Conservation (phyloP, 202 grass and related monocot genomes). For the Elaeis oleifera region DNA sequence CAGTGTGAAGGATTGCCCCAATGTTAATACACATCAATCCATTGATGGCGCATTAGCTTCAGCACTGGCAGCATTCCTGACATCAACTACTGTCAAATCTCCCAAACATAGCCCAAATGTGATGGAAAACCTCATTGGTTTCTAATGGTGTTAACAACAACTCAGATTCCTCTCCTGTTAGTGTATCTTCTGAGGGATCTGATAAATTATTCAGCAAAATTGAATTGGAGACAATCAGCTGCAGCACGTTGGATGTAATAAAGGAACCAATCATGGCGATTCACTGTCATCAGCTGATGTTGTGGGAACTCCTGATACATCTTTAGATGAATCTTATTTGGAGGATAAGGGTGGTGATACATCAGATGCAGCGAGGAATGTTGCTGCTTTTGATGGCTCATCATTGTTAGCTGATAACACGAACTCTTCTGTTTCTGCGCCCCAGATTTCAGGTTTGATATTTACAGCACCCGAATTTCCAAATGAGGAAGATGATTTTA, state of each 20-base stretch:
- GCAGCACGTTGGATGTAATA: slow-evolving; percentile 6
- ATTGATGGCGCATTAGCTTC: slow-evolving; percentile 67
- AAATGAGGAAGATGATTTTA: too few relatives aligned
- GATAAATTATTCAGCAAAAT: slow-evolving; percentile 20
- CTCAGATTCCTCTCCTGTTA: slow-evolving; percentile 1
- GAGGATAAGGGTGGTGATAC: slow-evolving; percentile 10
- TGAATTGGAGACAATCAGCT: slow-evolving; percentile 2
- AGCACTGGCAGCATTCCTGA: slow-evolving; percentile 61
- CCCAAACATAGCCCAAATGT: background rate
- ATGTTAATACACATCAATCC: slow-evolving; percentile 36
- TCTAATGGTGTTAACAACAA: slow-evolving; percentile 18
- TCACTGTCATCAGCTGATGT: slow-evolving; percentile 21
- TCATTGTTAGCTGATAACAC: background rate
- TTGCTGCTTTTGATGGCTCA: slow-evolving; percentile 1
- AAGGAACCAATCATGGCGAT: background rate
- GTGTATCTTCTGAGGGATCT: slow-evolving; percentile 17
- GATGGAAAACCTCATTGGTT: background rate
- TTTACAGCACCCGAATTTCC: too few relatives aligned
- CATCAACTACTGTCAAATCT: slow-evolving; percentile 28
- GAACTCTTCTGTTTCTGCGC: too few relatives aligned
- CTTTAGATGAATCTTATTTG: slow-evolving; percentile 22
- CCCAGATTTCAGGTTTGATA: too few relatives aligned
- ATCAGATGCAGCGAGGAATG: background rate
- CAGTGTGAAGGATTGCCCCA: slow-evolving; percentile 12
- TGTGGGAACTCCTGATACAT: slow-evolving; percentile 19